Evolutionary conservation across 2,329 filamentous ascomycete genomes (phyloP).

Genomic region (Dactylellina haptotyla): DNA sequence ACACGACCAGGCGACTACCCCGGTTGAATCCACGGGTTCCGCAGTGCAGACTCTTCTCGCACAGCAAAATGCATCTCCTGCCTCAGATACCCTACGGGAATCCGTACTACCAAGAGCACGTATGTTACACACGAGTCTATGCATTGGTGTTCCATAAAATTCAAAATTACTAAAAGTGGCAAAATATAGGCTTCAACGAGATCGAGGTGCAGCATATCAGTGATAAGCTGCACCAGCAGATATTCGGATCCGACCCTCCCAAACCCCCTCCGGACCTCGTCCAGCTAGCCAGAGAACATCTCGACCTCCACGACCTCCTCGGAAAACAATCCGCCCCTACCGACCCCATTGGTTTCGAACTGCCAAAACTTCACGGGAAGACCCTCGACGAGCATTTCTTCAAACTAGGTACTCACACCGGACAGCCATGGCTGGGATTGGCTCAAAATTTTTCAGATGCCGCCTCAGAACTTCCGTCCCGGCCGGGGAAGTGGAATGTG

Average conservation of each 20-base stretch:
- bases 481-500: constrained; percentile 75
- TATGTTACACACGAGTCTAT: constrained; percentile 15
- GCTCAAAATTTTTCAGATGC: constrained; percentile 77
- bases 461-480: constrained; percentile 61
- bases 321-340: constrained; percentile 86
- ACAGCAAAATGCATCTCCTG: neutral
- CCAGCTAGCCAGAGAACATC: constrained; percentile 80
- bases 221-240: constrained; percentile 79
- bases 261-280: constrained; percentile 75
- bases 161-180: neutral
- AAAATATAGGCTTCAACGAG: constrained; percentile 79
- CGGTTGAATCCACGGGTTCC: neutral
- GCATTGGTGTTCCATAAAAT: neutral
- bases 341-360: constrained; percentile 82
- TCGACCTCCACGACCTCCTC: constrained; percentile 83
- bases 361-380: constrained; percentile 80
- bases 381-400: constrained; percentile 90
- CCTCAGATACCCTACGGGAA: neutral
- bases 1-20: neutral
- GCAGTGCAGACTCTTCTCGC: neutral
- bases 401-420: constrained; percentile 83
- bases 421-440: constrained; percentile 80
- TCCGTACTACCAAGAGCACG: constrained; percentile 3
- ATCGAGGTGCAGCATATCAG: constrained; percentile 96
- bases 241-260: constrained; percentile 72